Percentiles rank a stretch among this genome's conserved stretches.
Conservation (phyloP, 2,329 filamentous ascomycete genomes). For the Microsporum ferrugineum region DNA sequence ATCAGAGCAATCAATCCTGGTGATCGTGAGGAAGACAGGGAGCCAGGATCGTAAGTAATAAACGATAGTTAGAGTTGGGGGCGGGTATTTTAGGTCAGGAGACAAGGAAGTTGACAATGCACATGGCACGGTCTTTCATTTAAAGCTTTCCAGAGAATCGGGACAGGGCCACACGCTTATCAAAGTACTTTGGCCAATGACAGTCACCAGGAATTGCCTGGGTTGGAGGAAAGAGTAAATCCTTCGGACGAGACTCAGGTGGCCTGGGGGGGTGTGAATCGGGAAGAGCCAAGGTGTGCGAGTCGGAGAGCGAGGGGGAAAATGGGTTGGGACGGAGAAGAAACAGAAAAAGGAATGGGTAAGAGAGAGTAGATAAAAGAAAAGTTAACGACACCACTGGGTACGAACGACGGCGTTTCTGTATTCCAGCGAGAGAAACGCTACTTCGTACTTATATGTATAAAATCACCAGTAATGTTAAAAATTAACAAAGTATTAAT, state of each 20-base stretch:
- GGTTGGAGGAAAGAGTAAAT: background rate
- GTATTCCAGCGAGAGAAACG: background rate
- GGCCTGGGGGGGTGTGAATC: background rate
- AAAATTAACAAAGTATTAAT: background rate
- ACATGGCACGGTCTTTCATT: constrained; percentile 15
- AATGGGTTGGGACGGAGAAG: background rate
- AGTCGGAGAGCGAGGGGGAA: background rate
- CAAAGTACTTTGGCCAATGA: constrained; percentile 5
- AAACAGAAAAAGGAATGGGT: constrained; percentile 3
- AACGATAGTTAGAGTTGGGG: background rate
- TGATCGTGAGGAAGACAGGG: constrained; percentile 2
- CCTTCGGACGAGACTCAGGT: background rate
- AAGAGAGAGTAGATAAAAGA: background rate
- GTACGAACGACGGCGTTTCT: constrained; percentile 1
- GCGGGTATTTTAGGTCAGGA: constrained; percentile 6
- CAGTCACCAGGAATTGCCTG: background rate
- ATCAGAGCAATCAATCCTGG: constrained; percentile 3
- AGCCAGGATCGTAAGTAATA: background rate
- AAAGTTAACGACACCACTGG: background rate
- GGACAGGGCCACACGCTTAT: constrained; percentile 14
- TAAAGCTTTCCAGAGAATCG: constrained; percentile 16
- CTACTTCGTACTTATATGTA: background rate
- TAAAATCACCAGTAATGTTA: background rate
- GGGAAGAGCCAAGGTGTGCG: background rate
- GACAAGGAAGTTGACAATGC: constrained; percentile 5